Evolutionary conservation across 163 green algal genomes (phyloP), one percentile per base, ranked within the genome.

Genomic region (Chlamydomonas reinhardtii): DNA sequence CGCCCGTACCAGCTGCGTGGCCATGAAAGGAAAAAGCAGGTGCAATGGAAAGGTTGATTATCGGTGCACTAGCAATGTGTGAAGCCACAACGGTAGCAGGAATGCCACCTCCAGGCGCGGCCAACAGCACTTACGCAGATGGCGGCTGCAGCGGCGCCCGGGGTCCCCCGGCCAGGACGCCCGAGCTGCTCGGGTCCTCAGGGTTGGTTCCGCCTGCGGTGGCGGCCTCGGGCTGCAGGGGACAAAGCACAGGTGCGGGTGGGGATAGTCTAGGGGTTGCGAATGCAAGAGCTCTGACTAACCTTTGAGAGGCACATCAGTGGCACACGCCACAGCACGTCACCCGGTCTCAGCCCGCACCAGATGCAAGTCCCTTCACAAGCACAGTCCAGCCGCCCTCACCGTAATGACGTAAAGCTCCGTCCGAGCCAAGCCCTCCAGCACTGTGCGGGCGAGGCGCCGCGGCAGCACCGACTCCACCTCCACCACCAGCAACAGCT

Each of bases 381-480:
- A 5, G 5, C 39, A 8, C 39, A 48, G 39, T 5, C 39, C 39
- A 5, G 39, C 5, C 39, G 4, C 22, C 25, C 76, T 19, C 76
- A 84, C 77, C 77, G 65, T 76, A 3, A 84, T 76, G n/a, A 76
- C 66, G 66, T 84, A 84, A 1, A 84, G 77, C 61, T 84, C 65
- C 37, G 43, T 84, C n/a, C 61, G n/a, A 0, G 65, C 77, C 65
- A 84, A 43, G 11, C 17, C 31, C 43, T 70, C 65, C 31, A 76
- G 43, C 77, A 84, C 52, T 19, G 35, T 29, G 6, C 31, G 16
- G 12, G 48, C 77, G 62, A 84, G 72, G 22, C 65, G 25, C n/a
- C 35, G 52, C 5, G 77, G 77, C 48, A 84, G n/a, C 65, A 84
- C 77, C 43, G 77, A 84, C 77, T 84, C 77, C 48, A 66, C 77